Evolutionary conservation across 768 basidiomycete genomes (phyloP).

Genomic region (Lactarius vividus): DNA sequence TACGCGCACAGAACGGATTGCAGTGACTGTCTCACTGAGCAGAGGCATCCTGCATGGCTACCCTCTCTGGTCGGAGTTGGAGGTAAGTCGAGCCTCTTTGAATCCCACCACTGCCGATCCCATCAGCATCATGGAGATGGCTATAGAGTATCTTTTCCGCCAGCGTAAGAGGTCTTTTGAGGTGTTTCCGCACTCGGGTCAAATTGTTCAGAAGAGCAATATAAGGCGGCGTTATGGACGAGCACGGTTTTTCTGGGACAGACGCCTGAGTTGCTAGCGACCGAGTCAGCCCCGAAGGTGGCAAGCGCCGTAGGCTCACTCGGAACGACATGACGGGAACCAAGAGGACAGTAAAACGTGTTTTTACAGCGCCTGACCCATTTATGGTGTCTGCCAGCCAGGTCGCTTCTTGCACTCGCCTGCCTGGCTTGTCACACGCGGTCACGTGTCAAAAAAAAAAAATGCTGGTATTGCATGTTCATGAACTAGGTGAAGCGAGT

Average conservation of each 20-base stretch:
- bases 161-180: slow-evolving; percentile 82
- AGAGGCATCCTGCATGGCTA: slow-evolving; percentile 96
- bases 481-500: neutral
- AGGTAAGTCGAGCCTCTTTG: slow-evolving; percentile 87
- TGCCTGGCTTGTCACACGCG: neutral
- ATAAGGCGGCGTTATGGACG: slow-evolving; percentile 86
- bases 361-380: neutral
- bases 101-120: slow-evolving; percentile 56
- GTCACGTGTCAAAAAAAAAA: slow-evolving; percentile 1
- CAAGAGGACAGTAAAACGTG: neutral
- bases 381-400: neutral
- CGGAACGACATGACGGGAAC: slow-evolving; percentile 21
- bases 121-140: slow-evolving; percentile 77
- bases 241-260: slow-evolving; percentile 54
- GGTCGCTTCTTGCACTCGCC: neutral
- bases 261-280: slow-evolving; percentile 42
- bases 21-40: slow-evolving; percentile 62
- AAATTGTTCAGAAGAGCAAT: slow-evolving; percentile 65
- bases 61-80: slow-evolving; percentile 86
- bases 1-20: neutral
- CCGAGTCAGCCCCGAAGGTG: slow-evolving; percentile 9
- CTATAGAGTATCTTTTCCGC: slow-evolving; percentile 98
- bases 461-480: too few species aligned
- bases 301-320: slow-evolving; percentile 11
- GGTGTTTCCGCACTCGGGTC: slow-evolving; percentile 59